Evolutionary conservation across 1,284 basidiomycete species (phyloP).

Genomic region (Vanrija sp.): DNA sequence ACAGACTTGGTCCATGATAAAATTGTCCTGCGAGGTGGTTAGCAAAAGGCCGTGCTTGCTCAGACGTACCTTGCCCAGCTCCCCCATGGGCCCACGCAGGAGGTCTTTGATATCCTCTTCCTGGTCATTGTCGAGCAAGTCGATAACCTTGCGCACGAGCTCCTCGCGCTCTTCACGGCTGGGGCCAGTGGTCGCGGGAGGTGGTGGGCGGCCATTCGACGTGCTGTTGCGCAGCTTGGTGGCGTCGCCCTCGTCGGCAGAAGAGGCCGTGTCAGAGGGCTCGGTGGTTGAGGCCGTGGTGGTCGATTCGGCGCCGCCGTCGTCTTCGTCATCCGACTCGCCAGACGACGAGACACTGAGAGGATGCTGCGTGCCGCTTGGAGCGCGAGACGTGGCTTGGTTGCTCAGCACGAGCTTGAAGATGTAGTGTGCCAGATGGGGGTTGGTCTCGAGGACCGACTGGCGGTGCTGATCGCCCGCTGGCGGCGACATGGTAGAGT

Average conservation of each 20-base stretch:
- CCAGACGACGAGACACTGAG: conserved; percentile 44
- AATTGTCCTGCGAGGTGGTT: conserved; percentile 35
- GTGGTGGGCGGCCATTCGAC: conserved; percentile 1
- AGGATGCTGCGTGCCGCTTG: conserved; percentile 31
- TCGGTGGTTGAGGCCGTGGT: conserved; percentile 1
- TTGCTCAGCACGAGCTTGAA: conserved; percentile 34
- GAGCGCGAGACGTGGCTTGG: conserved; percentile 3
- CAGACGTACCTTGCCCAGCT: conserved; percentile 62
- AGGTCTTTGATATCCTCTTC: conserved; percentile 77
- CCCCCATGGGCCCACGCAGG: conserved; percentile 64
- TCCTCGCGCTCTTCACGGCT: conserved; percentile 42
- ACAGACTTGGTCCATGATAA: conserved; percentile 48
- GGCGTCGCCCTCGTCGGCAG: conserved; percentile 1
- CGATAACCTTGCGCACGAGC: conserved; percentile 65
- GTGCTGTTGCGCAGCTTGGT: neutral
- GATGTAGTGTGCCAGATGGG: conserved; percentile 42
- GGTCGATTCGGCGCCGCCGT: conserved; percentile 2
- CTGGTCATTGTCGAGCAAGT: conserved; percentile 69
- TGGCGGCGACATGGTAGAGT: neutral
- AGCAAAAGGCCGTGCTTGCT: conserved; percentile 9
- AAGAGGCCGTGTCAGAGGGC: neutral
- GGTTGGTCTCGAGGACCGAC: conserved; percentile 31
- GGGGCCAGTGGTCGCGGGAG: neutral
- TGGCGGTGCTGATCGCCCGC: neutral
- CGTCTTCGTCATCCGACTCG: conserved; percentile 38